Base-by-base conservation (phyloP, 192 early-diverging fungal genomes). In the Umbelopsis sp. region DNA sequence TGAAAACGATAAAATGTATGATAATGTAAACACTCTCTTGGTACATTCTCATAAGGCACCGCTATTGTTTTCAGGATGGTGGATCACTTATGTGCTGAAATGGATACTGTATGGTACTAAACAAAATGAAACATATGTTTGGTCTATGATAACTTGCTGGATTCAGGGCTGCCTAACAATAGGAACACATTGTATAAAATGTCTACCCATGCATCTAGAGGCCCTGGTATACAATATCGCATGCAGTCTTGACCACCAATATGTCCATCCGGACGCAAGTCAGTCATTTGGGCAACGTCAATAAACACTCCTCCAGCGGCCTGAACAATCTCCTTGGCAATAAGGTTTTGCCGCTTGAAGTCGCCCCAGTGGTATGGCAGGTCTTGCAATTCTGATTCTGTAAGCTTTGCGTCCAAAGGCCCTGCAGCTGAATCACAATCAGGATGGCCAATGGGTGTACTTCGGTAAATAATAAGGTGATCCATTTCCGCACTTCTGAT, bases 221-320 rank as follows among this genome's bases (percentile, higher is more conserved):
- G 86, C 8, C 86, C 86, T 5, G 86, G 86, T 29, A 85, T 80
- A 70, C 82, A 84, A 68, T 84, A 88, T 34, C 84, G 75, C 34
- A 84, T 59, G 79, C 86, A 88, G 54, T 88, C 86, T 24, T 74
- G 79, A 11, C 83, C 83, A 7, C 84, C 86, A 10, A 88, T 73
- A 82, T 88, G 83, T 0, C 81, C 86, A 72, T 88, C 86, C 0
- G 82, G 78, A 47, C 85, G 71, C 21, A 59, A 49, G 38, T 80
- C 80, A 21, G 78, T 72, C 76, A 83, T 77, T 10, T 70, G 68
- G 21, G 77, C 86, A 17, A 84, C 65, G 73, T 88, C 83, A 45
- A 84, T 31, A 67, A 73, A 88, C 24, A 88, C 74, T 0, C 86
- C 86, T 17, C 86, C 86, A 12, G 78, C 81, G 8, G 73, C 75